Conservation (phyloP, 257 asterid genomes). For the Nemophila menziesii region DNA sequence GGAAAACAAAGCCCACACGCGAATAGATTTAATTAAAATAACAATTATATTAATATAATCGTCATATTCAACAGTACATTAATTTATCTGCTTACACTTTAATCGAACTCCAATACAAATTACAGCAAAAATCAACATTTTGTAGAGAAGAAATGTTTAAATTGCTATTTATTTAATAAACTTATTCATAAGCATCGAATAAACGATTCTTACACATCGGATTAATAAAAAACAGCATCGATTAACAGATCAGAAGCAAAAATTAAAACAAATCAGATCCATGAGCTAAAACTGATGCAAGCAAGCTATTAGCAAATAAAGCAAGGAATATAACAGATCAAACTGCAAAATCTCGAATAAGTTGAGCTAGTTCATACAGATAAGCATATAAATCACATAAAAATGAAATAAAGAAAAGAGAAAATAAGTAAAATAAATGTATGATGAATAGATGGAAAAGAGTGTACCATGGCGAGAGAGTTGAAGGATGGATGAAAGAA, state of each 20-base stretch:
- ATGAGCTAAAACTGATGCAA: not conserved
- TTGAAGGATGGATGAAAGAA: not conserved
- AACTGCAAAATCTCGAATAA: not conserved
- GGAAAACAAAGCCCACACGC: not conserved
- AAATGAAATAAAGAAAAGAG: not conserved
- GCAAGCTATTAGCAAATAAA: not conserved
- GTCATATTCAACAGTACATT: too few species aligned
- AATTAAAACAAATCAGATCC: slow-evolving; percentile 15
- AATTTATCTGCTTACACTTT: not conserved
- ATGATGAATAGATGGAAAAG: not conserved
- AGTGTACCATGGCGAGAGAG: not conserved
- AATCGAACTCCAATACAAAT: not conserved
- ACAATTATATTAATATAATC: too few species aligned
- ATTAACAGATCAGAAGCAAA: slow-evolving; percentile 9
- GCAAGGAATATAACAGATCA: slow-evolving; percentile 8
- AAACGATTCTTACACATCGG: slow-evolving; percentile 2
- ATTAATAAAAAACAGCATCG: not conserved
- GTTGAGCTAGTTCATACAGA: not conserved
- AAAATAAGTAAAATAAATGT: not conserved
- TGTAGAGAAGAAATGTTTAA: not conserved
- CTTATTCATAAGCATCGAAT: too few species aligned
- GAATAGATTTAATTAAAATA: too few species aligned
- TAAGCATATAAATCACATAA: not conserved
- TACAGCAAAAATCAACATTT: not conserved
- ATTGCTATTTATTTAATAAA: not conserved